Evolutionary conservation across 2,329 filamentous ascomycete species (phyloP).

Genomic region (Fusarium buxicola): DNA sequence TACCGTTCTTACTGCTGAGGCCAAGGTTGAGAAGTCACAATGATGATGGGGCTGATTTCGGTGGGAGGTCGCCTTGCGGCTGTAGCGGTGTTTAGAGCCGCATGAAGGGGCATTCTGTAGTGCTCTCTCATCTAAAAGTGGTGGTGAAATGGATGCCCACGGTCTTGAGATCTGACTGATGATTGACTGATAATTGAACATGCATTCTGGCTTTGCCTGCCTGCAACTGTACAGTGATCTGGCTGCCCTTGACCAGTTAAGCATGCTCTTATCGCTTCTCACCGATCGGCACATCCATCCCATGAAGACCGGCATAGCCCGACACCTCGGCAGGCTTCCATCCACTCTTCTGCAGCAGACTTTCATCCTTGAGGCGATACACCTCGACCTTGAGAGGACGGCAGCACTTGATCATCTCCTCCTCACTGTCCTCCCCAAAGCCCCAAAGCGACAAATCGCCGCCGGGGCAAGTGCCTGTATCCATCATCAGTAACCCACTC

Average conservation of each 20-base stretch:
- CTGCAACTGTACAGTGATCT: background rate
- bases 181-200: background rate
- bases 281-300: constrained; percentile 40
- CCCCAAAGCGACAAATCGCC: constrained; percentile 87
- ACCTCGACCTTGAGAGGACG: constrained; percentile 81
- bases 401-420: constrained; percentile 77
- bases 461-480: constrained; percentile 76
- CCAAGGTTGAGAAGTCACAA: constrained; percentile 39
- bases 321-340: constrained; percentile 73
- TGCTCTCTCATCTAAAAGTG: no score
- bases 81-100: background rate
- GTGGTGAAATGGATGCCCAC: no score
- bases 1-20: constrained; percentile 38
- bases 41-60: constrained; percentile 10
- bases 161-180: background rate
- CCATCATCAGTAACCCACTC: constrained; percentile 10
- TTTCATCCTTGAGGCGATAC: constrained; percentile 68
- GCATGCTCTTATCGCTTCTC: constrained; percentile 29
- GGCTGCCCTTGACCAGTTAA: no score
- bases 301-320: constrained; percentile 60
- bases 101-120: no score
- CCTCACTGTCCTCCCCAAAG: constrained; percentile 75
- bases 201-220: background rate
- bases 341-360: constrained; percentile 61
- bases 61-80: background rate